Evolutionary conservation across 176 grass and related monocot genomes (phyloP), one percentile per base, ranked within the genome.

Genomic region (Eragrostis curvula): DNA sequence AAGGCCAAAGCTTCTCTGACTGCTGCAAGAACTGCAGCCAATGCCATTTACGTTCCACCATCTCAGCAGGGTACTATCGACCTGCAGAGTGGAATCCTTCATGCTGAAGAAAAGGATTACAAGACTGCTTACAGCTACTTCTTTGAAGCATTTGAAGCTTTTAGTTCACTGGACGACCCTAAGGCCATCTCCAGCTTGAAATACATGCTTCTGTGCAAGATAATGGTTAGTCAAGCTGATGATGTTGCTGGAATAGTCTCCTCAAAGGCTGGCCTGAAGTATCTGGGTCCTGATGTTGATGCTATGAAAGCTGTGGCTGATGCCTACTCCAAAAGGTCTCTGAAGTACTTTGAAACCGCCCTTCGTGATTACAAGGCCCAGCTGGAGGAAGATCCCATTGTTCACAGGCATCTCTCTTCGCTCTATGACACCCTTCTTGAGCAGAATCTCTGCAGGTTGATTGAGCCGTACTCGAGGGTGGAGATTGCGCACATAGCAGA

Each of bases 41-140:
- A 93, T 85, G 93, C 90, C 32, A 93, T 93, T 65, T 96, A 96
- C 43, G 93, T 96, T 53, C 93, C 90, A 2, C 90, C 90, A 70
- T 86, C 85, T 60, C 93, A 89, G 79, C 93, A 96, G 66, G 90
- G 88, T 27, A 96, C 87, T 1, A 96, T 96, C 74, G 93, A 96
- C 85, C 78, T 90, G 69, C 90, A 92, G 76, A 92, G 88, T 39
- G 90, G 90, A 12, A 93, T 96, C 60, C 91, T 96, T 77, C 90
- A 93, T 84, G 93, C 88, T 3, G 93, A 96, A 73, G 93, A 96
- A 73, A 96, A 96, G 76, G 94, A 93, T 66, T 93, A 96, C 79
- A 96, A 96, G 71, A 96, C 90, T 46, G 90, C 77, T n/a, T 96
- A 96, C 75, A 93, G 94, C 82, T 96, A 96, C 84, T 96, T 93